Evolutionary conservation across 805 yeast species (phyloP), one percentile per base, ranked within the genome.

Genomic region (Cyberlindnera petersonii): DNA sequence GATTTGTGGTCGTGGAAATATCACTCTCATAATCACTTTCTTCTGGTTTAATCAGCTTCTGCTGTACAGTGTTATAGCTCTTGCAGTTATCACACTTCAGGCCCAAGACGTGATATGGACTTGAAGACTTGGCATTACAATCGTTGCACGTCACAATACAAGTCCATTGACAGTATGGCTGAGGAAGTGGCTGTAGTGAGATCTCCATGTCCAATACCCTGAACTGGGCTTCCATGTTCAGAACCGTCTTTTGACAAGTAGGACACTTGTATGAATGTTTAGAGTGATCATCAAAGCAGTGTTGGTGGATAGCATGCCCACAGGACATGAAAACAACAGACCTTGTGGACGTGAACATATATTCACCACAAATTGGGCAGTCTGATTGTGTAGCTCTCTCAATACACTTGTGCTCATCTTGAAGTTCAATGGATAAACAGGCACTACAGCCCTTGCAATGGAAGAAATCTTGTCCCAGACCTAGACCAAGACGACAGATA

Each of bases 341-440:
- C 56, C 69, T 72, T 6, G 83, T 77, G 4, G 93, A 81, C 13
- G 87, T 83, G 59, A 89, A 89, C 76, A 89, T 76, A 59, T 80
- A 88, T 52, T 88, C 97, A 42, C 84, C 86, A 63, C 97, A 89
- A 26, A 89, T 86, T 2, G 96, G 95, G 60, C 97, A 89, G 57
- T 88, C 80, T 33, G 95, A 83, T 58, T 84, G 93, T 0, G 96
- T 88, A 6, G 95, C 79, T 49, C 87, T 79, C 52, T 84, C 87
- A 35, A 88, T 80, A 62, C 97, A 91, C 47, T 73, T 75, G 64
- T 91, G 97, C 43, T 79, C 76, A 46, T 82, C 77, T 47, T 75
- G 77, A 42, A 89, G 68, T 47, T 82, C 87, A 34, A 89, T 80
- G 29, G 91, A 79, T 49, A 89, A 72, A 59, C 98, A 89, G 6